Conservation (phyloP, 2,329 filamentous ascomycete species). For the Pseudocercospora vitis region DNA sequence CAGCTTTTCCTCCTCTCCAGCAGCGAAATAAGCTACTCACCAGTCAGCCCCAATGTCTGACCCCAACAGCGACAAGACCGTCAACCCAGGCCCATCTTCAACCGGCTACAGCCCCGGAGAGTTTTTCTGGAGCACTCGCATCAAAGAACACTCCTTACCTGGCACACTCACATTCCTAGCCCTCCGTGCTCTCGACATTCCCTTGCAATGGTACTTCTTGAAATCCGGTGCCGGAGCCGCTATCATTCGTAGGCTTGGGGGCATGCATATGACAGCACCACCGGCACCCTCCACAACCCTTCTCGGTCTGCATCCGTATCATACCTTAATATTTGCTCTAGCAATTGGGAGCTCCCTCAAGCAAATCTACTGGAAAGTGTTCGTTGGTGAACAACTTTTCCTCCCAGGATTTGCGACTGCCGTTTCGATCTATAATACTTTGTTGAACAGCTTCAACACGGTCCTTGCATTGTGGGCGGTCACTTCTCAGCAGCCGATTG, state of each 20-base stretch:
- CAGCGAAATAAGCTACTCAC: no score
- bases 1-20: neutral
- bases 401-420: slow-evolving; percentile 18
- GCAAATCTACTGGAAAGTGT: slow-evolving; percentile 33
- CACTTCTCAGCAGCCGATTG: slow-evolving; percentile 23
- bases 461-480: slow-evolving; percentile 27
- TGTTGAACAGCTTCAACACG: slow-evolving; percentile 30
- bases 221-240: slow-evolving; percentile 15
- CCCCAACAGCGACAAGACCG: neutral
- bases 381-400: slow-evolving; percentile 25
- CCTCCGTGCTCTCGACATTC: slow-evolving; percentile 24
- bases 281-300: neutral
- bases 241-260: slow-evolving; percentile 13
- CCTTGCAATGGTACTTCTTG: slow-evolving; percentile 27
- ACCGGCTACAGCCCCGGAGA: slow-evolving; percentile 9
- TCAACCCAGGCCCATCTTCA: slow-evolving; percentile 4
- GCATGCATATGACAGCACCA: neutral
- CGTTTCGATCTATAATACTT: slow-evolving; percentile 28
- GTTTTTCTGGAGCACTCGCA: slow-evolving; percentile 13
- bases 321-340: slow-evolving; percentile 28
- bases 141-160: slow-evolving; percentile 13
- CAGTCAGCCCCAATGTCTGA: no score
- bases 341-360: slow-evolving; percentile 28
- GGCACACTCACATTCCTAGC: slow-evolving; percentile 25
- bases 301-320: slow-evolving; percentile 27